Conservation (phyloP, 768 basidiomycete genomes). For the Mycena amicta region DNA sequence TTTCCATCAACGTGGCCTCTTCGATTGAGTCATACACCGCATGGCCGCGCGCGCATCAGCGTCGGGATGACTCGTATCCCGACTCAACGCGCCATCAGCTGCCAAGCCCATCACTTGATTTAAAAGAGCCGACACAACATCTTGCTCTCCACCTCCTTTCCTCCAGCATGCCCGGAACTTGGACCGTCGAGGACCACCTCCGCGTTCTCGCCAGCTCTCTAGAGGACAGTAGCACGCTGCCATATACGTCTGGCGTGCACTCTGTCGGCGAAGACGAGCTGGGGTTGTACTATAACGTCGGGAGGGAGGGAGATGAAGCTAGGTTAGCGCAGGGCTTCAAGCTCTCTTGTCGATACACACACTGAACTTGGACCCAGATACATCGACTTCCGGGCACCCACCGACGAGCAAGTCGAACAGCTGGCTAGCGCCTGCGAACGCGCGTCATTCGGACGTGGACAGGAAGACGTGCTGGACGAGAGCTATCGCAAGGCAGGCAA, state of each 20-base stretch:
- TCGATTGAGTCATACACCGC: no score
- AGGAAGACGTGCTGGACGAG: conserved; percentile 44
- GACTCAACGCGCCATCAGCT: no score
- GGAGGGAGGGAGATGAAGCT: not conserved
- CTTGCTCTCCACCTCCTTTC: not conserved
- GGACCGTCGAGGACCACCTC: not conserved
- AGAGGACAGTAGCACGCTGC: not conserved
- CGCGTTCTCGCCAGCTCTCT: not conserved
- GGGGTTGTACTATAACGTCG: not conserved
- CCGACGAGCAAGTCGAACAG: conserved; percentile 18
- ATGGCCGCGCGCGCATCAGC: no score
- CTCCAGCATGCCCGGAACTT: not conserved
- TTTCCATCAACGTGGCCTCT: no score
- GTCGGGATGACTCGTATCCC: no score
- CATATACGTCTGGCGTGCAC: not conserved
- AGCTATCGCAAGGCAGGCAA: conserved; percentile 50
- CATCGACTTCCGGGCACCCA: not conserved
- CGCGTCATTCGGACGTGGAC: conserved; percentile 41
- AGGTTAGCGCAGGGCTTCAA: no score
- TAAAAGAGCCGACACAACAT: no score
- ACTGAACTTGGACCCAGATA: not conserved
- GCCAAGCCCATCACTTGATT: no score
- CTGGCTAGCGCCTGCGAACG: conserved; percentile 40
- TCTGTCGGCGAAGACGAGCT: not conserved
- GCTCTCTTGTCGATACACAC: no score